Base-by-base conservation (phyloP, 805 yeast genomes). In the Kluyveromyces lactis region DNA sequence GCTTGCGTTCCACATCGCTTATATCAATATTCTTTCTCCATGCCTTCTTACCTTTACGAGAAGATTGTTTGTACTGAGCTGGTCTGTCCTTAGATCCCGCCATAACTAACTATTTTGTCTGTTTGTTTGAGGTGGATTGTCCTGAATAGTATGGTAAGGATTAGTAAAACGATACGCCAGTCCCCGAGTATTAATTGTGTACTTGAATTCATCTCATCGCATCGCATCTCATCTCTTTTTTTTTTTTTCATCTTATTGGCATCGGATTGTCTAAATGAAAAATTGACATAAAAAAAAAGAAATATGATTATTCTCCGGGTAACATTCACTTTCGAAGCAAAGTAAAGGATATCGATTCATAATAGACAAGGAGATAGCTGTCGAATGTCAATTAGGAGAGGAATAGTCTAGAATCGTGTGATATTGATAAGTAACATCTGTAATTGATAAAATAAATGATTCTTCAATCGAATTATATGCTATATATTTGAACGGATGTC, bases 21-120 rank as follows among this genome's bases (percentile, higher is more conserved):
- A 92, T 66, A 59, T 92, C 95, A 42, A 92, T 83, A 61, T 92
- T 86, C 64, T 90, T 92, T 63, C 97, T 79, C 98, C 98, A 92
- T 4, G 97, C 83, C 58, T 74, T 81, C 71, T 85, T 90, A 32
- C 95, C 95, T 67, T 92, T 92, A 55, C 97, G 73, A 6, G 96
- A 86, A 4, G 82, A 55, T 63, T 89, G 96, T 32, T 66, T 66
- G 49, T 69, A 71, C 49, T 73, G 78, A 17, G 75, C 58, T 11
- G 89, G 86, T 59, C 77, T 71, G 31, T 46, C 47, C 12, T 34
- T 34, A 4, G 26, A 18, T 13, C 48, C 44, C 26, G 56, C 53
- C 58, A 54, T 54, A 13, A 16, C n/a, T n/a, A n/a, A n/a, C n/a
- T n/a, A n/a, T n/a, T n/a, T n/a, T n/a, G 35, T 30, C 9, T 7